phyloP scores from a whole-genome alignment of 371 early-diverging fungal genomes.

The Circinella minor region DNA sequence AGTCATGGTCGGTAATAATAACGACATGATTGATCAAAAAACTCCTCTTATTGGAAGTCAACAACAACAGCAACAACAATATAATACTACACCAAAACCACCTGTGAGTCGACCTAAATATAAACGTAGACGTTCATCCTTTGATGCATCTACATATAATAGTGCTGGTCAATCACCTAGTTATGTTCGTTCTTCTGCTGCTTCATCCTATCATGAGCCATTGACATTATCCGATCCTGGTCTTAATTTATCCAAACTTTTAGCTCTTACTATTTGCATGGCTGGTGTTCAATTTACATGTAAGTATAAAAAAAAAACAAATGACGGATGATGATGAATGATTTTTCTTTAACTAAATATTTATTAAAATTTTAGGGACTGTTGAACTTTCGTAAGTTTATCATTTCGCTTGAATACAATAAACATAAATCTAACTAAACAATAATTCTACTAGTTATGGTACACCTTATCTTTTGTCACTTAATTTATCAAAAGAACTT shows the following conservation, averaged over 20 bases:
- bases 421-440: too few species aligned
- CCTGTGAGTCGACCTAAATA: constrained; percentile 43
- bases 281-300: constrained; percentile 74
- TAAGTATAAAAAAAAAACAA: constrained; percentile 26
- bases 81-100: constrained; percentile 19
- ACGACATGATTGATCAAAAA: constrained; percentile 1
- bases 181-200: constrained; percentile 18
- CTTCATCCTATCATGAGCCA: constrained; percentile 17
- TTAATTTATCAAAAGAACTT: constrained; percentile 70
- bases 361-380: constrained; percentile 42
- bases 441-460: constrained; percentile 58
- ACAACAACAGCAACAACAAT: not conserved
- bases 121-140: constrained; percentile 47
- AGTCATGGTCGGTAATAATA: not conserved
- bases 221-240: constrained; percentile 16
- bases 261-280: constrained; percentile 49
- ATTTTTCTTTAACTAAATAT: not conserved
- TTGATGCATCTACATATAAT: constrained; percentile 53
- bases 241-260: constrained; percentile 16
- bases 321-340: not conserved
- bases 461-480: constrained; percentile 75
- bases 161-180: constrained; percentile 37
- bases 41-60: constrained; percentile 7
- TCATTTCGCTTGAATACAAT: constrained; percentile 6
- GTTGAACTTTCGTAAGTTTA: constrained; percentile 58